Percentiles rank a stretch among this genome's conserved stretches.
Conservation (phyloP, 345 rosid genomes). For the Gossypium bickii region DNA sequence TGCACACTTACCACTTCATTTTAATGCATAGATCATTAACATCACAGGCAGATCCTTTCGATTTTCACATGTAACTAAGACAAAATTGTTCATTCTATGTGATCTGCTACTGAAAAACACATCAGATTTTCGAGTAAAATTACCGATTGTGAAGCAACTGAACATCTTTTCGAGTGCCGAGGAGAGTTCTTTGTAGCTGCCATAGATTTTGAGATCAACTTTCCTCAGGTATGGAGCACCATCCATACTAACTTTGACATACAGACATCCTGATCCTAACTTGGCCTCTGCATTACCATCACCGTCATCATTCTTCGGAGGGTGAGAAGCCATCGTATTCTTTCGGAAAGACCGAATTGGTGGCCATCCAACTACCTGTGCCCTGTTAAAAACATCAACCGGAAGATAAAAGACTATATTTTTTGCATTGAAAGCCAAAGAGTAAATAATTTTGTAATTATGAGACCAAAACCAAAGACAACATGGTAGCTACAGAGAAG, state of each 20-base stretch:
- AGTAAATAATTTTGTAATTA: not conserved
- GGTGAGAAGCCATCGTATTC: slow-evolving; percentile 61
- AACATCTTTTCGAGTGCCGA: slow-evolving; percentile 73
- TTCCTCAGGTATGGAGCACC: slow-evolving; percentile 76
- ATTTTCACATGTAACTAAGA: not conserved
- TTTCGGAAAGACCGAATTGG: slow-evolving; percentile 71
- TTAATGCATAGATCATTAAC: not conserved
- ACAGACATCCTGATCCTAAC: slow-evolving; percentile 47
- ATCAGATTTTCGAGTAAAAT: not conserved
- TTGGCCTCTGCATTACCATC: slow-evolving; percentile 39
- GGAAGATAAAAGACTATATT: not conserved
- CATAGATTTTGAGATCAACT: slow-evolving; percentile 59
- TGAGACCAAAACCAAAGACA: not conserved
- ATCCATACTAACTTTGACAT: slow-evolving; percentile 81
- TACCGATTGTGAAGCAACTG: slow-evolving; percentile 68
- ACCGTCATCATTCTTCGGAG: slow-evolving; percentile 39
- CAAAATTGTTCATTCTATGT: not conserved
- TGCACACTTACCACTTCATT: not conserved
- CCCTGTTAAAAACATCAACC: slow-evolving; percentile 30
- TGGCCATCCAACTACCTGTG: slow-evolving; percentile 86
- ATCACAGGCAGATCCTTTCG: not conserved
- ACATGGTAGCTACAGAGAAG: not conserved
- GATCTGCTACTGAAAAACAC: not conserved
- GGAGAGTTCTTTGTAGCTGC: slow-evolving; percentile 56
- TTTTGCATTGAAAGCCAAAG: not conserved